phyloP scores from a whole-genome alignment of 495 filamentous ascomycete species.

The Xylaria telfairii region DNA sequence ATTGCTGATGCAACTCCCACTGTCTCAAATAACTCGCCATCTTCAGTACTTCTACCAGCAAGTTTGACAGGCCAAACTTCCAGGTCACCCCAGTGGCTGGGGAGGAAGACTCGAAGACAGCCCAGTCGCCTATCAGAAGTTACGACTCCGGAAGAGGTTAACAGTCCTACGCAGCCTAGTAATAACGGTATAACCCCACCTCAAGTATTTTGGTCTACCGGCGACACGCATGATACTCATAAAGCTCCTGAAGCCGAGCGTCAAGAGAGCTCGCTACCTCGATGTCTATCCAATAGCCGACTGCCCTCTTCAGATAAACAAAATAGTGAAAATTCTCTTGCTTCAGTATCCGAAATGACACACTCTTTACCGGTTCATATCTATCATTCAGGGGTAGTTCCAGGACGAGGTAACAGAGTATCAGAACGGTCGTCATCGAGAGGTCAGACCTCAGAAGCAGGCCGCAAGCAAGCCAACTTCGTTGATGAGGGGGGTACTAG shows the following conservation, averaged over 20 bases:
- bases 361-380: background rate
- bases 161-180: slow-evolving; percentile 17
- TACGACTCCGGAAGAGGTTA: slow-evolving; percentile 34
- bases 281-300: background rate
- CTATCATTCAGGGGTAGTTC: background rate
- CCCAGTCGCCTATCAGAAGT: slow-evolving; percentile 39
- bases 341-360: background rate
- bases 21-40: slow-evolving; percentile 28
- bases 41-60: slow-evolving; percentile 25
- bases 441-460: background rate
- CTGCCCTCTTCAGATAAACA: background rate
- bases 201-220: slow-evolving; percentile 16
- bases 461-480: background rate
- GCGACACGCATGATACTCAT: slow-evolving; percentile 30
- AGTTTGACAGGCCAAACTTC: slow-evolving; percentile 21
- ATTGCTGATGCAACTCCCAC: slow-evolving; percentile 16
- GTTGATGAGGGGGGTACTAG: background rate
- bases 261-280: background rate
- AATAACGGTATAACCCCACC: slow-evolving; percentile 11
- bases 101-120: slow-evolving; percentile 26
- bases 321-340: background rate
- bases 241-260: background rate
- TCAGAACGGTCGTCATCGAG: background rate
- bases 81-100: slow-evolving; percentile 28
- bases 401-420: background rate